Percentiles rank a stretch among this genome's conserved stretches.
These are phyloP conservation scores for Neocallimastix lanati DNA, from an alignment of 192 early-diverging fungal genomes.

Conservation along the genomic window DNA sequence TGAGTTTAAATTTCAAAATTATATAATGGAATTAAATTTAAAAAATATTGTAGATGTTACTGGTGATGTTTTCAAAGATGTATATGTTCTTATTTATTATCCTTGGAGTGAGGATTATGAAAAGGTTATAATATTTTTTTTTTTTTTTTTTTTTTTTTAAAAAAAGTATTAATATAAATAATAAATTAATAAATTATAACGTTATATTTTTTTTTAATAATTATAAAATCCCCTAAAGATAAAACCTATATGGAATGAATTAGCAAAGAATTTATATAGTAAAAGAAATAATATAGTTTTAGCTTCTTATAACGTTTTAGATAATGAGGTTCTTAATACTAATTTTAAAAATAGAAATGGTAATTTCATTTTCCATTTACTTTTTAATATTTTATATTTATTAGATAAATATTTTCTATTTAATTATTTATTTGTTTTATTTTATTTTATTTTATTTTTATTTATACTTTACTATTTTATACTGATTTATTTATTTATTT, in stretches of 20 bases:
- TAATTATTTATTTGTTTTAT: too few species aligned
- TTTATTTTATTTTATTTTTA: too few species aligned
- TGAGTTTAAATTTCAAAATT: not conserved
- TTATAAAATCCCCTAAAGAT: not conserved
- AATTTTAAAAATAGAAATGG: not conserved
- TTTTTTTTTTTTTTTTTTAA: too few species aligned
- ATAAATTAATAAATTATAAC: too few species aligned
- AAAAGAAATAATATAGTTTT: not conserved
- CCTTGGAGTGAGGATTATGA: not conserved
- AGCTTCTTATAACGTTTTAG: not conserved
- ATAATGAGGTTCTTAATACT: not conserved
- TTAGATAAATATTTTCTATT: too few species aligned
- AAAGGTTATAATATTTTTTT: not conserved
- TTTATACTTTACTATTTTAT: too few species aligned
- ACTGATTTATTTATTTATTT: too few species aligned
- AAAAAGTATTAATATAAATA: too few species aligned
- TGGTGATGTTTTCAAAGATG: not conserved
- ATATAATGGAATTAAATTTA: not conserved
- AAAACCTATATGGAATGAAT: not conserved
- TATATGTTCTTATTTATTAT: not conserved
- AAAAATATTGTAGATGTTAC: not conserved
- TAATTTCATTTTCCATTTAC: not conserved
- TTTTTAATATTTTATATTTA: too few species aligned
- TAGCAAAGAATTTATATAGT: not conserved
- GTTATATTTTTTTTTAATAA: too few species aligned